These are phyloP conservation scores for Aspergillus pseudonomiae DNA, from an alignment of 2,329 filamentous ascomycete genomes.

Conservation along the genomic window DNA sequence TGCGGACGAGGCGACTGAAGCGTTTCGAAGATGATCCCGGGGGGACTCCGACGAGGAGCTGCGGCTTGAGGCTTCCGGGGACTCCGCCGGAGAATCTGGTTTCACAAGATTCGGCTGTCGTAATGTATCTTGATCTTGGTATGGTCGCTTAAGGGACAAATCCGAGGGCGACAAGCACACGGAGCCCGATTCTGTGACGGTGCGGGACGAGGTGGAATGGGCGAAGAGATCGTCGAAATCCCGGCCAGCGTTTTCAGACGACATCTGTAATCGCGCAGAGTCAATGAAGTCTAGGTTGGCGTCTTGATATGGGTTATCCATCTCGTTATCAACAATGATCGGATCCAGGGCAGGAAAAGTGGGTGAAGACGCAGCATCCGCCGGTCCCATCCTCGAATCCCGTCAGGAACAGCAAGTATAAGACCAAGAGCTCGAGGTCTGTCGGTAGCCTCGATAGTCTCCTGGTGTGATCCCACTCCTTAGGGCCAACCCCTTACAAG, in stretches of 20 bases:
- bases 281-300: slow-evolving; percentile 49
- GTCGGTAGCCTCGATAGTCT: slow-evolving; percentile 11
- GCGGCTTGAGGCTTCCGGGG: slow-evolving; percentile 46
- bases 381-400: slow-evolving; percentile 39
- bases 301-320: slow-evolving; percentile 45
- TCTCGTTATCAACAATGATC: slow-evolving; percentile 47
- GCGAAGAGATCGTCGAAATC: slow-evolving; percentile 48
- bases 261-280: slow-evolving; percentile 39
- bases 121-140: slow-evolving; percentile 37
- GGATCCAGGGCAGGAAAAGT: slow-evolving; percentile 43
- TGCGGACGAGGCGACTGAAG: slow-evolving; percentile 44
- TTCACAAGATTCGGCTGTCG: slow-evolving; percentile 36
- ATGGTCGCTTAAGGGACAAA: slow-evolving; percentile 31
- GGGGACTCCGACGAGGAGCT: slow-evolving; percentile 49
- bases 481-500: background rate
- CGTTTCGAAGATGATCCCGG: slow-evolving; percentile 43
- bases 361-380: slow-evolving; percentile 39
- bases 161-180: slow-evolving; percentile 34
- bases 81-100: slow-evolving; percentile 48
- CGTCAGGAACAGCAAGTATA: slow-evolving; percentile 6
- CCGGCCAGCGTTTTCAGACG: slow-evolving; percentile 39
- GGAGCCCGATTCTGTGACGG: slow-evolving; percentile 31
- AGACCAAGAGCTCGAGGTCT: slow-evolving; percentile 14
- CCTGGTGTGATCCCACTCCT: slow-evolving; percentile 7
- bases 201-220: slow-evolving; percentile 35